These are phyloP conservation scores for Paraurostyla sp. DNA, from an alignment of 73 alveolate genomes.

Conservation along the genomic window DNA sequence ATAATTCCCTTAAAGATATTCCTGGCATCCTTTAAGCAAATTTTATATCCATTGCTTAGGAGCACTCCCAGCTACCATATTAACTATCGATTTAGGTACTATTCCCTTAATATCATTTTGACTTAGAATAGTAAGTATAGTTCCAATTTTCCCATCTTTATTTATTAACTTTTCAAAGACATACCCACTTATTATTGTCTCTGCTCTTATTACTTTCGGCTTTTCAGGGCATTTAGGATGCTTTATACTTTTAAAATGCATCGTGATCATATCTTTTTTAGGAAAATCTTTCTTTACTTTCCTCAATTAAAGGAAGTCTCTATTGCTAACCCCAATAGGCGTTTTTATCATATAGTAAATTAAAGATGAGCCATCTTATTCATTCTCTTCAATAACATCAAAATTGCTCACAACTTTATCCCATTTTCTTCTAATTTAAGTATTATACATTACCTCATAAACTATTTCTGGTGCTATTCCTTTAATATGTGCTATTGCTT, in stretches of 20 bases:
- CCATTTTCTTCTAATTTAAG: slow-evolving; percentile 62
- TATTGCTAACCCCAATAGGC: slow-evolving; percentile 84
- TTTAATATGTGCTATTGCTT: slow-evolving; percentile 62
- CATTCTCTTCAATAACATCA: slow-evolving; percentile 85
- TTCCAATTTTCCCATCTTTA: slow-evolving; percentile 65
- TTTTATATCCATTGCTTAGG: slow-evolving; percentile 93
- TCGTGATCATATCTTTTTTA: slow-evolving; percentile 75
- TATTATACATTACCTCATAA: slow-evolving; percentile 52
- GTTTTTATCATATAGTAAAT: slow-evolving; percentile 89
- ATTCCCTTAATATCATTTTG: slow-evolving; percentile 94
- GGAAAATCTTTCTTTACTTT: slow-evolving; percentile 91
- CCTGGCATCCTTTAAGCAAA: slow-evolving; percentile 85
- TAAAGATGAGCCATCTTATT: slow-evolving; percentile 75
- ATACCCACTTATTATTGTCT: slow-evolving; percentile 94
- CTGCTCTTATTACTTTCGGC: slow-evolving; percentile 87
- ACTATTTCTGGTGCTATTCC: slow-evolving; percentile 46
- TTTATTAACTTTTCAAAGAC: slow-evolving; percentile 78
- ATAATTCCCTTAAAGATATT: neutral
- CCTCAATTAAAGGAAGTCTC: slow-evolving; percentile 94
- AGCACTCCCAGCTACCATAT: slow-evolving; percentile 90
- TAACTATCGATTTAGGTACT: slow-evolving; percentile 88
- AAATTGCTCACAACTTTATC: slow-evolving; percentile 73
- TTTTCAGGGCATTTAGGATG: slow-evolving; percentile 87
- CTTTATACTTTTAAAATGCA: slow-evolving; percentile 88
- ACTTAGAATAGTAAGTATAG: slow-evolving; percentile 83